These are phyloP conservation scores for Raffaelea ambrosiae DNA, from an alignment of 2,329 filamentous ascomycete species.

Conservation along the genomic window DNA sequence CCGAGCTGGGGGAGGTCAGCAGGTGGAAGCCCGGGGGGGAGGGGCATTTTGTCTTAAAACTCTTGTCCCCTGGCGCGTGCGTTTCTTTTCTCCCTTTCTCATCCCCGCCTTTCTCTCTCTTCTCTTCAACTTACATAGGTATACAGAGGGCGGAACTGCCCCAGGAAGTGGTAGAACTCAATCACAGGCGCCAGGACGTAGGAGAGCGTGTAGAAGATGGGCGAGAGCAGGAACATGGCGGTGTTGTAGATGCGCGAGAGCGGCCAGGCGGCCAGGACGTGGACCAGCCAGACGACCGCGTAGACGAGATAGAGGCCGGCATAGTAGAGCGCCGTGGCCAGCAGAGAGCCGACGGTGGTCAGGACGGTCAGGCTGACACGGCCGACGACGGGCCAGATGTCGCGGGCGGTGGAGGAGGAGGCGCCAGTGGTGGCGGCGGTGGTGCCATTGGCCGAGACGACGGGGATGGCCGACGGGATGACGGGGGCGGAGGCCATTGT, in stretches of 20 bases:
- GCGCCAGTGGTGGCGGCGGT: not conserved
- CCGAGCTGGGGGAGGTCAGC: constrained; percentile 35
- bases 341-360: not conserved
- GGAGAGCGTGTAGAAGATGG: constrained; percentile 24
- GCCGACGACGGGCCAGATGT: not conserved
- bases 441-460: not conserved
- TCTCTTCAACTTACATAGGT: constrained; percentile 33
- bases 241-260: constrained; percentile 14
- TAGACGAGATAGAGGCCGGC: not conserved
- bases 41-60: no score
- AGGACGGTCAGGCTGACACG: constrained; percentile 3
- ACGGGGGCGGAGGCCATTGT: not conserved
- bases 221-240: constrained; percentile 26
- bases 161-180: constrained; percentile 22
- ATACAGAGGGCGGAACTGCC: constrained; percentile 28
- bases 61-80: no score
- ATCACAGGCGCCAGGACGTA: constrained; percentile 15
- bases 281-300: constrained; percentile 6
- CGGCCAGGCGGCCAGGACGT: constrained; percentile 9
- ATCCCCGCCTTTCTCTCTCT: no score
- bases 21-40: no score
- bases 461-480: no score
- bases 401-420: not conserved
- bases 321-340: not conserved
- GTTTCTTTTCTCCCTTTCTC: no score